Percentiles rank a stretch among this genome's conserved stretches.
Evolutionary conservation across 2,329 filamentous ascomycete species (phyloP).

Genomic region (Talaromyces sp.): DNA sequence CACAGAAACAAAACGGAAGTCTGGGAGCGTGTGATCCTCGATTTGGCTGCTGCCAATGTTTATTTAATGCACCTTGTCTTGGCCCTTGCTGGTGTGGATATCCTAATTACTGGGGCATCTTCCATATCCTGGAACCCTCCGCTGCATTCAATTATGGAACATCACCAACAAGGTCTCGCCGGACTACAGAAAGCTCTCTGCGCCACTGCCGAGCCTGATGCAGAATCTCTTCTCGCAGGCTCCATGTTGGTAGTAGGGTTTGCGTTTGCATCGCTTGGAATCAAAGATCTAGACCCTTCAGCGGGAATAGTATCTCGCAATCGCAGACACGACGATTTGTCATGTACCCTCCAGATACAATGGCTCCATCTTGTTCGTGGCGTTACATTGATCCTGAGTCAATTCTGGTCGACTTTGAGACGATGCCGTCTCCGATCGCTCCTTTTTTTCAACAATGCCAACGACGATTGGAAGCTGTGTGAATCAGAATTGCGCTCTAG

Average conservation of each 20-base stretch:
- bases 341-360: not conserved
- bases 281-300: not conserved
- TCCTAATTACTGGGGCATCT: not conserved
- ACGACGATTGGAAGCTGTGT: slow-evolving; percentile 9
- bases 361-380: not conserved
- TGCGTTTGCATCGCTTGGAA: slow-evolving; percentile 7
- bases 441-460: slow-evolving; percentile 3
- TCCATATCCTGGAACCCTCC: not conserved
- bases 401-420: slow-evolving; percentile 6
- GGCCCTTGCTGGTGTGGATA: not conserved
- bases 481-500: not conserved
- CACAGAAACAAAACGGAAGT: not conserved
- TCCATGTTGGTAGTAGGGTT: slow-evolving; percentile 3
- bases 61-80: not conserved
- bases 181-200: not conserved
- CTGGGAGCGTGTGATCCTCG: slow-evolving; percentile 16
- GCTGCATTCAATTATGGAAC: slow-evolving; percentile 6
- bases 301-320: not conserved
- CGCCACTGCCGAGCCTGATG: not conserved
- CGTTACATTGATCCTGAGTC: not conserved
- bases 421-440: not conserved
- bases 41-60: not conserved
- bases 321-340: not conserved
- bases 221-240: not conserved
- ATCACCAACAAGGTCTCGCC: slow-evolving; percentile 1